Conservation (phyloP, 2,329 filamentous ascomycete species). For the Laburnicola sp. region DNA sequence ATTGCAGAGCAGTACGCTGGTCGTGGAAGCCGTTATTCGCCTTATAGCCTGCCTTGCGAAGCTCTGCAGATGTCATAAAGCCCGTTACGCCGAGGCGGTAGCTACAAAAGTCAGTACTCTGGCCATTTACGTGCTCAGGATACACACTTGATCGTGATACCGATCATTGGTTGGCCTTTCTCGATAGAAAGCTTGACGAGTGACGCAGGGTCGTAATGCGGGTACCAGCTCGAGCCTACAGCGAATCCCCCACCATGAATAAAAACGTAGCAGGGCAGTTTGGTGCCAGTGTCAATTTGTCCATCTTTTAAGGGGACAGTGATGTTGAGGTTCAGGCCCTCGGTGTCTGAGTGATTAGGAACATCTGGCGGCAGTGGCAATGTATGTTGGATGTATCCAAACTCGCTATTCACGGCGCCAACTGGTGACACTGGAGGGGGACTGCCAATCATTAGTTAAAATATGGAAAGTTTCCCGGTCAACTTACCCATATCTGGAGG, state of each 20-base stretch:
- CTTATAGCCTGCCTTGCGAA: slow-evolving; percentile 49
- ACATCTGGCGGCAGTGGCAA: slow-evolving; percentile 45
- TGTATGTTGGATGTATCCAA: slow-evolving; percentile 54
- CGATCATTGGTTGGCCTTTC: slow-evolving; percentile 52
- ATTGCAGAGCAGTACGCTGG: slow-evolving; percentile 43
- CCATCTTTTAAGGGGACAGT: slow-evolving; percentile 46
- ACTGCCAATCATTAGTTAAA: slow-evolving; percentile 9
- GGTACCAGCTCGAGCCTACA: slow-evolving; percentile 57
- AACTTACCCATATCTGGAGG: slow-evolving; percentile 43
- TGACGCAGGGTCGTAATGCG: slow-evolving; percentile 53
- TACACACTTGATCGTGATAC: slow-evolving; percentile 50
- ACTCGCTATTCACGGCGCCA: slow-evolving; percentile 51
- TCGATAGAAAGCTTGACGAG: slow-evolving; percentile 52
- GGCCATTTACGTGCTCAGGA: slow-evolving; percentile 37
- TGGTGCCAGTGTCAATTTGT: slow-evolving; percentile 25
- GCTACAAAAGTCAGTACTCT: slow-evolving; percentile 16
- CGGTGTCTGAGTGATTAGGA: slow-evolving; percentile 49
- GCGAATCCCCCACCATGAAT: slow-evolving; percentile 58
- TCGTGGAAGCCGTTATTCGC: slow-evolving; percentile 42
- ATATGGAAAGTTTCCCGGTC: neutral
- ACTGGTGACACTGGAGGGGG: slow-evolving; percentile 45
- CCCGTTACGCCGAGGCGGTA: slow-evolving; percentile 39
- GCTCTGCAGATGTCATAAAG: slow-evolving; percentile 52
- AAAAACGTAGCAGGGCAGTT: slow-evolving; percentile 57
- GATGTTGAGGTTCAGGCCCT: slow-evolving; percentile 59